Base-by-base conservation (phyloP, 2,329 filamentous ascomycete genomes). In the Alternaria longipes region DNA sequence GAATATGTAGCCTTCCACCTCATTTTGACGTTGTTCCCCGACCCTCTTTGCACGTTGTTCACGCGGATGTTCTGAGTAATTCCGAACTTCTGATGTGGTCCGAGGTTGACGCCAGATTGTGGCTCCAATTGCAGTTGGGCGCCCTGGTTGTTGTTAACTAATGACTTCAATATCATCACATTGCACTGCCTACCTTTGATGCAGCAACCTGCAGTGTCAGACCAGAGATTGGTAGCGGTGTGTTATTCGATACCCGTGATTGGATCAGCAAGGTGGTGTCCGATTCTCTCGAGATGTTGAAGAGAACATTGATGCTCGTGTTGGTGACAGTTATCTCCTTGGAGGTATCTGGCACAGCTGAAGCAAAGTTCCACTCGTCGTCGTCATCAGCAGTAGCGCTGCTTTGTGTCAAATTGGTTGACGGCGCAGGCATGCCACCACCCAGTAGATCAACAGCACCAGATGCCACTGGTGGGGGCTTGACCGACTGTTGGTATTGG, bases 311-410 rank as follows among this genome's bases (percentile, higher is more conserved):
- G 47, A 98, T 81, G 44, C 82, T 84, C 2, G 89, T 90, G 72
- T 91, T 89, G 72, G 88, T 89, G 44, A 97, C 87, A 4, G 84
- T 85, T 20, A 90, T 82, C 49, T 87, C 87, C 66, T 92, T 87
- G 52, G 89, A 88, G 34, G 87, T 84, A 62, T 87, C 84, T 3
- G 94, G 94, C 14, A 97, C 84, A 0, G 94, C 90, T 0, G 94
- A 98, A 3, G 92, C 89, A 77, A 98, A 98, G 24, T 89, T 91
- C 94, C 94, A 98, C 74, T 98, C 94, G 66, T 98, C 94, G 52
- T 97, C 94, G 67, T 97, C 94, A 54, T 97, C 93, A 46, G 91
- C 88, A 52, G 91, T 88, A 51, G 76, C 66, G 42, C 59, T 75
- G 44, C 64, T 73, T 53, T 74, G 73, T 34, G 73, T 65, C 11